Conservation (phyloP, 768 basidiomycete genomes). For the Solioccasus polychromus region DNA sequence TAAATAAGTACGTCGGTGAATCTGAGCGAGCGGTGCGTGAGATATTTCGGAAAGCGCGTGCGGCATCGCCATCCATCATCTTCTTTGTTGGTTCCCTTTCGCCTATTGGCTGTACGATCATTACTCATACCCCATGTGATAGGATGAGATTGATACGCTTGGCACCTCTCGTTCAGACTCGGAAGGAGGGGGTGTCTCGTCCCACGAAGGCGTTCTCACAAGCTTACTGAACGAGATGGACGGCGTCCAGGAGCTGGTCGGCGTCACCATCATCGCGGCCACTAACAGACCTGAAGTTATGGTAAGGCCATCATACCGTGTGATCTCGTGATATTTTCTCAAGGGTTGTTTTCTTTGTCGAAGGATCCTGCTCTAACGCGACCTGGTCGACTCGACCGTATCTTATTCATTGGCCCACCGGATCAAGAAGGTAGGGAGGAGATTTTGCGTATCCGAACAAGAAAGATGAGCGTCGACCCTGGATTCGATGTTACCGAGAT, state of each 20-base stretch:
- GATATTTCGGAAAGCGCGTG: conserved; percentile 91
- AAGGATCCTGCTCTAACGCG: conserved; percentile 95
- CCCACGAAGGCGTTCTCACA: conserved; percentile 88
- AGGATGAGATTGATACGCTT: conserved; percentile 98
- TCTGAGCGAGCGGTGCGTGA: conserved; percentile 94
- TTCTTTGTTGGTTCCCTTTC: conserved; percentile 72
- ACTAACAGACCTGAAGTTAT: conserved; percentile 96
- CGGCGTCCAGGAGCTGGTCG: conserved; percentile 90
- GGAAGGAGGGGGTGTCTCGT: conserved; percentile 49
- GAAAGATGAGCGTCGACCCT: conserved; percentile 76
- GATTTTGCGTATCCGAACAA: conserved; percentile 76
- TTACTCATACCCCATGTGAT: conserved; percentile 1
- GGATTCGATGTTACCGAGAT: conserved; percentile 65
- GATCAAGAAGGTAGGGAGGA: conserved; percentile 77
- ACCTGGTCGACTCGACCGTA: conserved; percentile 90
- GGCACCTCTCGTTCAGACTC: conserved; percentile 68
- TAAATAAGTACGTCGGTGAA: conserved; percentile 97
- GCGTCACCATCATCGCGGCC: conserved; percentile 94
- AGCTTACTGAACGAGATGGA: conserved; percentile 98
- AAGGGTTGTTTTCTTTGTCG: neutral
- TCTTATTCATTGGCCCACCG: conserved; percentile 92
- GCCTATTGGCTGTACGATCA: neutral
- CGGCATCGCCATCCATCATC: conserved; percentile 91
- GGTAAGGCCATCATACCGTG: conserved; percentile 41
- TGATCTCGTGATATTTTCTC: neutral